These are phyloP conservation scores for Microcos paniculata DNA, from an alignment of 345 rosid genomes.

Conservation along the genomic window DNA sequence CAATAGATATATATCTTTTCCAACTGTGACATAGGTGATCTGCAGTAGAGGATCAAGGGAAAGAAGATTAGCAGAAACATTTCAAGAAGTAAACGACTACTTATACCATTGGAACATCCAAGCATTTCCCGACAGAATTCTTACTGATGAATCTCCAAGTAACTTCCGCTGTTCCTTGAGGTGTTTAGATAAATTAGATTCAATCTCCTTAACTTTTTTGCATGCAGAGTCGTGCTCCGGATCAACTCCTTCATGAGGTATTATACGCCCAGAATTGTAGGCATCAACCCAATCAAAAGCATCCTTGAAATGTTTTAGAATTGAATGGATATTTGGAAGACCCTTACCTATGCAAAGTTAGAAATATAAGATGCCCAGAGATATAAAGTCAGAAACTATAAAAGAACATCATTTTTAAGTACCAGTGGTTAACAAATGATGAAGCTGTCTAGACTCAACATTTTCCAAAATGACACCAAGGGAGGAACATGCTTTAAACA, in stretches of 20 bases:
- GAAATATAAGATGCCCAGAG: slow-evolving; percentile 30
- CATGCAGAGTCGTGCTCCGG: slow-evolving; percentile 77
- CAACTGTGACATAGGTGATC: slow-evolving; percentile 88
- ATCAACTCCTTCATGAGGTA: slow-evolving; percentile 88
- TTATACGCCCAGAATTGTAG: slow-evolving; percentile 72
- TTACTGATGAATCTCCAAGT: slow-evolving; percentile 81
- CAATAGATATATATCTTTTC: slow-evolving; percentile 80
- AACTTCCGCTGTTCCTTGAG: slow-evolving; percentile 82
- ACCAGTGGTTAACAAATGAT: slow-evolving; percentile 77
- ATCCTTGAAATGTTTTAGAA: slow-evolving; percentile 75
- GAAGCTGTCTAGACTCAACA: slow-evolving; percentile 60
- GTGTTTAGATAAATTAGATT: slow-evolving; percentile 62
- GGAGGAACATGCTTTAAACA: slow-evolving; percentile 77
- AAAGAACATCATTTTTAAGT: slow-evolving; percentile 22
- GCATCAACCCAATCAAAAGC: slow-evolving; percentile 98
- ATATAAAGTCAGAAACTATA: neutral
- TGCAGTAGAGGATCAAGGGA: slow-evolving; percentile 32
- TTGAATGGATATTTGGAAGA: slow-evolving; percentile 56
- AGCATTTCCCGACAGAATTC: slow-evolving; percentile 22
- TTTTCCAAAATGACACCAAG: slow-evolving; percentile 64
- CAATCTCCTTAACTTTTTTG: slow-evolving; percentile 51
- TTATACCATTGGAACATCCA: slow-evolving; percentile 13
- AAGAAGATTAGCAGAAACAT: slow-evolving; percentile 24
- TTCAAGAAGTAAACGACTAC: slow-evolving; percentile 13
- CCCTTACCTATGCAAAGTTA: slow-evolving; percentile 51